Percentiles rank a stretch among this genome's conserved stretches.
Conservation (phyloP, 352 stramenopile species). For the Phytopythium kandeliae region DNA sequence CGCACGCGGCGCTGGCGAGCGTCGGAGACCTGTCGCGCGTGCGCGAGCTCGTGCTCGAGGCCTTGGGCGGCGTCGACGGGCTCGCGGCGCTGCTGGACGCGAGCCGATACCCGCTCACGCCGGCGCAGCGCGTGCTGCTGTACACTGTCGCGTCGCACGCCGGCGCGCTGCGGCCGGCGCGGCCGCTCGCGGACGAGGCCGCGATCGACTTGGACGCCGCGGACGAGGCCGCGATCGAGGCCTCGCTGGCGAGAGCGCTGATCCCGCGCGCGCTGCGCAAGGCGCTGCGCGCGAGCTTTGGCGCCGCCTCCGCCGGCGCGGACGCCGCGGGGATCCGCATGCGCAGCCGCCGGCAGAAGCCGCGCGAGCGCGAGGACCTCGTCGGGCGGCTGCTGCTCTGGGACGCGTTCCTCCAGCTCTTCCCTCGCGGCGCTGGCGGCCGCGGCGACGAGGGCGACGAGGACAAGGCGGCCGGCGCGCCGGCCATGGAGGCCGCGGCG, state of each 20-base stretch:
- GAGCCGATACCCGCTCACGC: constrained; percentile 37
- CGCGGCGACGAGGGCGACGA: constrained; percentile 3
- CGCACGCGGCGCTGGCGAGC: constrained; percentile 34
- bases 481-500: constrained; percentile 55
- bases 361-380: constrained; percentile 46
- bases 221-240: constrained; percentile 69
- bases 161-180: constrained; percentile 32
- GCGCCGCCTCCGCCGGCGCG: constrained; percentile 16
- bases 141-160: constrained; percentile 58
- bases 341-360: constrained; percentile 42
- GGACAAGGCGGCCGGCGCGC: constrained; percentile 10
- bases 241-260: constrained; percentile 47
- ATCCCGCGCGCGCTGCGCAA: constrained; percentile 63
- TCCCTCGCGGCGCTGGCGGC: constrained; percentile 36
- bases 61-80: constrained; percentile 51
- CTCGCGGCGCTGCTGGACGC: constrained; percentile 62
- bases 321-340: constrained; percentile 23
- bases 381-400: constrained; percentile 58
- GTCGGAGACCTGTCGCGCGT: constrained; percentile 39
- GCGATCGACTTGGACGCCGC: constrained; percentile 76
- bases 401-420: constrained; percentile 81
- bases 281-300: constrained; percentile 49
- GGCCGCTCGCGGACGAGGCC: constrained; percentile 27
- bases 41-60: constrained; percentile 46
- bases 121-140: constrained; percentile 44